Evolutionary conservation across 2,329 filamentous ascomycete species (phyloP).

Genomic region (Trichoderma simmonsii): DNA sequence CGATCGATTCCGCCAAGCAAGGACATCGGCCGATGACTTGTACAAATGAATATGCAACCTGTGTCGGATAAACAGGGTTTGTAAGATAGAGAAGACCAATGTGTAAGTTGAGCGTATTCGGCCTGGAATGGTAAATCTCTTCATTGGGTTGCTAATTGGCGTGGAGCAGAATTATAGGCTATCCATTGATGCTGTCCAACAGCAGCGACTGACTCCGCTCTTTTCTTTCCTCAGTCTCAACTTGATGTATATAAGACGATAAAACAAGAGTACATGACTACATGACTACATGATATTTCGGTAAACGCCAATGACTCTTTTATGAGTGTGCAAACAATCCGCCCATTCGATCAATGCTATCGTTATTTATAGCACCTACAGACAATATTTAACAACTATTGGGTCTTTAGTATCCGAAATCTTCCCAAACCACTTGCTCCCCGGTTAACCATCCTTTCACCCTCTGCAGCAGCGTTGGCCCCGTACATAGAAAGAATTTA

Average conservation of each 20-base stretch:
- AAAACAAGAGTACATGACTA: neutral
- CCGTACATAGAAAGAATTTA: constrained; percentile 52
- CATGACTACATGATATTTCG: no score
- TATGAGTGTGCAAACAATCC: neutral
- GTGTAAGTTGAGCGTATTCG: neutral
- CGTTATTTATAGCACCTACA: neutral
- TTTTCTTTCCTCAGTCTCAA: neutral
- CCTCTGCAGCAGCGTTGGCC: constrained; percentile 40
- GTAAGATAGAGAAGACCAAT: neutral
- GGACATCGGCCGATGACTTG: neutral
- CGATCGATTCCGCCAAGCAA: neutral
- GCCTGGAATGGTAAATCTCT: no score
- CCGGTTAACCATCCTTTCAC: constrained; percentile 53
- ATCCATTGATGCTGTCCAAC: neutral
- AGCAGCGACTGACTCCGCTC: neutral
- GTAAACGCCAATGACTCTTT: neutral
- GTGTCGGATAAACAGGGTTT: neutral
- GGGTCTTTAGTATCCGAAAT: constrained; percentile 55
- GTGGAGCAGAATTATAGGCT: neutral
- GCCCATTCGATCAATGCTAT: neutral
- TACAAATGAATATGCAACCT: neutral
- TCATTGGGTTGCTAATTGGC: neutral
- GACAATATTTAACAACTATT: no score
- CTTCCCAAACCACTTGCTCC: constrained; percentile 53
- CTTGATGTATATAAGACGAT: neutral